Base-by-base conservation (phyloP, 768 basidiomycete genomes). In the Amanita exitialis region DNA sequence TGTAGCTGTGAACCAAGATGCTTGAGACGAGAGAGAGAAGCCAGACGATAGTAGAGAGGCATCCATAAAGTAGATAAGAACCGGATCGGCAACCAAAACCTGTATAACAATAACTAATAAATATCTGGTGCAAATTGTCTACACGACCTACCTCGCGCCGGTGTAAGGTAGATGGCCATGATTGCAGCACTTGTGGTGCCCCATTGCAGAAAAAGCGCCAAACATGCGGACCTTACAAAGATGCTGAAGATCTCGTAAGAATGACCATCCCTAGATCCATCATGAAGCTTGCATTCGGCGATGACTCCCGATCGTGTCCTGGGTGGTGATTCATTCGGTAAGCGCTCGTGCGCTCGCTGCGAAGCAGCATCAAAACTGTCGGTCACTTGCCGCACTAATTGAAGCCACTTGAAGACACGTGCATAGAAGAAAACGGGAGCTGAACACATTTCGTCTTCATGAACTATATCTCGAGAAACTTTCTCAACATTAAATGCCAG, bases 151-250 rank as follows among this genome's bases (percentile, higher is more conserved):
- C 63, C 61, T 21, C 34, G 53, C 3, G 63, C 61, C 15, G 60
- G 61, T 18, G 58, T 61, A 36, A 46, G 53, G 37, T 54, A 61
- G 10, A 53, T 48, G 16, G 58, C 55, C 18, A 64, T 38, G 25
- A 61, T 39, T 15, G 62, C 59, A 35, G 57, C 58, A 1, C 61
- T 56, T 7, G 59, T 55, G 3, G 62, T 63, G 1, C 62, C 62
- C 62, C 62, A 63, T 46, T 60, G 59, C 20, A 62, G 49, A 30
- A 56, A 49, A 6, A 61, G 43, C 20, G 57, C 62, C 13, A 57
- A 32, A 15, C 32, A 21, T 9, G 56, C 55, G 3, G 58, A 52
- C 7, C 54, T 32, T 27, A 50, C 5, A 23, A 57, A 56, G 7
- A 58, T 52, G 16, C 52, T 54, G 10, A 57, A 23, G 1, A 55